phyloP scores from a whole-genome alignment of 129 eudicot genomes.

The Ambrosia trifida region DNA sequence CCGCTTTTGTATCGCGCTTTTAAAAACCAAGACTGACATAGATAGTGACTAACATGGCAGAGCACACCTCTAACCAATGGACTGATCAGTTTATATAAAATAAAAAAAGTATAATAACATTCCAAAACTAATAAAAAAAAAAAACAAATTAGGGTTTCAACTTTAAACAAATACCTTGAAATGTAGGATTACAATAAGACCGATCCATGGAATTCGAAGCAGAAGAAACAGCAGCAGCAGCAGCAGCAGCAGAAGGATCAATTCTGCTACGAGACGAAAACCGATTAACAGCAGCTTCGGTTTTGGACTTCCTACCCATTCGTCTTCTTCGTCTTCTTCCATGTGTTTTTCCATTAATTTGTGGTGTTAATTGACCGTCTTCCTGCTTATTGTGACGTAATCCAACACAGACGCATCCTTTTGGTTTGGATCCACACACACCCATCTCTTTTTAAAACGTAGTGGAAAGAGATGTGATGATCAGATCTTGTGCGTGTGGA shows the following conservation, averaged over 20 bases:
- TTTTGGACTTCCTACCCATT: conserved; percentile 29
- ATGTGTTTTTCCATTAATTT: conserved; percentile 26
- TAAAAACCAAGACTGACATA: no score
- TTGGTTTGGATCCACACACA: conserved; percentile 72
- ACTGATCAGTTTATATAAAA: no score
- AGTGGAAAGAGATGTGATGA: background rate
- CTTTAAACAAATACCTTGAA: conserved; percentile 50
- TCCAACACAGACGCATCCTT: conserved; percentile 59
- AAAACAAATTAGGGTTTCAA: conserved; percentile 1
- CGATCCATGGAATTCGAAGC: conserved; percentile 46
- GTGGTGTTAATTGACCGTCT: conserved; percentile 26
- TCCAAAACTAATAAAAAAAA: conserved; percentile 11
- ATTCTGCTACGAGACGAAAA: conserved; percentile 29
- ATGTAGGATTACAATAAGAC: conserved; percentile 56
- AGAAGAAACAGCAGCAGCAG: background rate
- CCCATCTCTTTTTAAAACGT: conserved; percentile 53
- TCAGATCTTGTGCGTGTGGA: background rate
- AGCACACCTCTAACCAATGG: no score
- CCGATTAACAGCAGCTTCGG: conserved; percentile 26
- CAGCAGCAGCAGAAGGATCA: conserved; percentile 37
- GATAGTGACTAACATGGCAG: no score
- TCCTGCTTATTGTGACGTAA: conserved; percentile 34
- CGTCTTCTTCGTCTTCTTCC: conserved; percentile 32
- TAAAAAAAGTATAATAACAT: background rate
- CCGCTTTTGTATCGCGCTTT: no score